A percentile compares a stretch with the other conserved stretches of the same genome.
Conservation (phyloP, 2,329 filamentous ascomycete genomes). For the Hymenoscyphus repandus region DNA sequence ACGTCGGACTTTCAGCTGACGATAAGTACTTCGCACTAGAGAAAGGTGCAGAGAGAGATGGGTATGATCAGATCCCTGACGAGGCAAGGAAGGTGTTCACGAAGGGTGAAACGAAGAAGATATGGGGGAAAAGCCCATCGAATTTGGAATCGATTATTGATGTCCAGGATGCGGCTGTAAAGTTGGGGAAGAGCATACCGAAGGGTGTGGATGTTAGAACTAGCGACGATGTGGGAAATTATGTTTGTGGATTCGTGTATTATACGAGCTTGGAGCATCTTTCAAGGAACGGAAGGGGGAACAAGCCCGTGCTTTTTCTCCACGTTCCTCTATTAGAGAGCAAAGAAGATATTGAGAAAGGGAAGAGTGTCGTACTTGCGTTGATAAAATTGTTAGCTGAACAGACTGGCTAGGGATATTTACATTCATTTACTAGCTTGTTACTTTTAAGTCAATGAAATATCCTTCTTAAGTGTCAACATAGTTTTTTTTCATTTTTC, state of each 20-base stretch:
- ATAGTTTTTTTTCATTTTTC: too few species aligned
- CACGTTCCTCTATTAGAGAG: conserved; percentile 51
- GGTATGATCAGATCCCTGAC: conserved; percentile 49
- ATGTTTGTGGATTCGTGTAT: conserved; percentile 72
- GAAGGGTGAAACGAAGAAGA: conserved; percentile 43
- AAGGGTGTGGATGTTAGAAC: conserved; percentile 9
- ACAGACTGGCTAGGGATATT: too few species aligned
- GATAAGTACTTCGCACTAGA: conserved; percentile 65
- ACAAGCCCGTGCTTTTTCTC: conserved; percentile 52
- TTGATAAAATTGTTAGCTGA: too few species aligned
- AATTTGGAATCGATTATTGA: conserved; percentile 10
- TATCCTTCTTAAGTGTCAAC: too few species aligned
- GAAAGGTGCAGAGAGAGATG: conserved; percentile 61
- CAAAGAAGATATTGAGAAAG: conserved; percentile 9
- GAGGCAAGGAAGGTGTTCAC: conserved; percentile 57
- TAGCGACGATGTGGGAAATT: conserved; percentile 59
- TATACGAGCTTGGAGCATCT: conserved; percentile 59
- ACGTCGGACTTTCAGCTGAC: conserved; percentile 71
- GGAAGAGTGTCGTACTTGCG: conserved; percentile 6
- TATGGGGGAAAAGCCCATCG: conserved; percentile 24
- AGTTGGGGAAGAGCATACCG: conserved; percentile 5
- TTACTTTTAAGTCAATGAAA: too few species aligned
- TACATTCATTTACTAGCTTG: too few species aligned
- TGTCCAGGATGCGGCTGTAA: conserved; percentile 10
- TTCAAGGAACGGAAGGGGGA: conserved; percentile 39